phyloP scores from a whole-genome alignment of 371 early-diverging fungal genomes.

The Mortierella sp. region DNA sequence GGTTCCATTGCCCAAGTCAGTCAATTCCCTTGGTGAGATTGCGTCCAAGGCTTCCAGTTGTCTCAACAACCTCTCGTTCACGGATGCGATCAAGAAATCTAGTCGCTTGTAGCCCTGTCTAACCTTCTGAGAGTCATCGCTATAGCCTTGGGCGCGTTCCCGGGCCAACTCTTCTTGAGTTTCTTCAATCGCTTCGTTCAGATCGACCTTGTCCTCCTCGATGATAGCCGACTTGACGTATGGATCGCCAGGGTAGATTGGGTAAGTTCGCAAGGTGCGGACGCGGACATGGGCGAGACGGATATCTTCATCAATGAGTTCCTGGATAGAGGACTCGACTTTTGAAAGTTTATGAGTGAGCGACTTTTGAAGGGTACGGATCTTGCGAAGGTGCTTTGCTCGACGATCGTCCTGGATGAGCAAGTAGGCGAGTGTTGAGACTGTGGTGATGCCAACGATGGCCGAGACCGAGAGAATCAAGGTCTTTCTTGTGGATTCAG shows the following conservation, averaged over 20 bases:
- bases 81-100: conserved; percentile 35
- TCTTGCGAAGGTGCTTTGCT: conserved; percentile 39
- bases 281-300: conserved; percentile 42
- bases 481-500: conserved; percentile 36
- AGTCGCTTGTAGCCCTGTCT: conserved; percentile 49
- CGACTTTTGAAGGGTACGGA: conserved; percentile 29
- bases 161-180: conserved; percentile 39
- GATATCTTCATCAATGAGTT: conserved; percentile 31
- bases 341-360: conserved; percentile 22
- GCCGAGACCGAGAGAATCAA: conserved; percentile 47
- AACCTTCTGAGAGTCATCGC: conserved; percentile 30
- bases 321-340: conserved; percentile 27
- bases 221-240: conserved; percentile 26
- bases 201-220: conserved; percentile 23
- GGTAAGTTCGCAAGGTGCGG: conserved; percentile 25
- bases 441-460: conserved; percentile 40
- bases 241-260: conserved; percentile 34
- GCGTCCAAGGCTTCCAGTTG: conserved; percentile 41
- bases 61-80: conserved; percentile 39
- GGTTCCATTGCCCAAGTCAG: conserved; percentile 43
- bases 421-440: conserved; percentile 37
- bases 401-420: conserved; percentile 54
- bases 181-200: conserved; percentile 31
- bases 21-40: conserved; percentile 42
- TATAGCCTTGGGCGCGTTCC: conserved; percentile 32